phyloP scores from a whole-genome alignment of 805 yeast genomes.

The Brettanomyces nanus region DNA sequence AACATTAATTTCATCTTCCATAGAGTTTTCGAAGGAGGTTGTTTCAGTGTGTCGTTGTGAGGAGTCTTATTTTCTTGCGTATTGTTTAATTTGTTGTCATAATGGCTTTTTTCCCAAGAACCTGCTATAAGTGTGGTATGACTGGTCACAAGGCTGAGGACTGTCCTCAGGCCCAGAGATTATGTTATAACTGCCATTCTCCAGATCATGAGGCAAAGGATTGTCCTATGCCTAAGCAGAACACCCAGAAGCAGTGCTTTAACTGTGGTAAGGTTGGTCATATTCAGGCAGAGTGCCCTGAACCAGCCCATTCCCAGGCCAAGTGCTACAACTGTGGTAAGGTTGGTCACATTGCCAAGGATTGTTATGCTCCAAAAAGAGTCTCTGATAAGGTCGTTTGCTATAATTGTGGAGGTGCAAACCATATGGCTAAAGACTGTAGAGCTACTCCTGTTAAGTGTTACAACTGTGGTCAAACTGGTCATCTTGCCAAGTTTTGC shows the following conservation, averaged over 20 bases:
- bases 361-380: slow-evolving; percentile 46
- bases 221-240: slow-evolving; percentile 83
- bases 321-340: slow-evolving; percentile 77
- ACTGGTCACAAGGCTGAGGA: slow-evolving; percentile 85
- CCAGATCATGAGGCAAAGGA: slow-evolving; percentile 86
- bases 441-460: slow-evolving; percentile 62
- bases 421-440: slow-evolving; percentile 90
- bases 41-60: neutral
- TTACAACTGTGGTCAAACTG: slow-evolving; percentile 86
- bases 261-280: slow-evolving; percentile 90
- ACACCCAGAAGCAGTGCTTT: slow-evolving; percentile 83
- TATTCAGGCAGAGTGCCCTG: slow-evolving; percentile 76
- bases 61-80: neutral
- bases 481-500: slow-evolving; percentile 87
- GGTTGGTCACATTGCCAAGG: slow-evolving; percentile 77
- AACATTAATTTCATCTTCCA: slow-evolving; percentile 1
- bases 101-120: slow-evolving; percentile 37
- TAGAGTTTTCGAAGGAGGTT: slow-evolving; percentile 2
- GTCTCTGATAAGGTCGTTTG: slow-evolving; percentile 45
- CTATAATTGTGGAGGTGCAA: slow-evolving; percentile 89
- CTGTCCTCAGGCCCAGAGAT: slow-evolving; percentile 76
- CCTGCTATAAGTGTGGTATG: slow-evolving; percentile 89
- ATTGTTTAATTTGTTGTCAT: too few species aligned
- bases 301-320: slow-evolving; percentile 44
- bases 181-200: slow-evolving; percentile 88